These are phyloP conservation scores for Trichomonascaceae sp. DNA, from an alignment of 1,139 yeast species.

Conservation along the genomic window DNA sequence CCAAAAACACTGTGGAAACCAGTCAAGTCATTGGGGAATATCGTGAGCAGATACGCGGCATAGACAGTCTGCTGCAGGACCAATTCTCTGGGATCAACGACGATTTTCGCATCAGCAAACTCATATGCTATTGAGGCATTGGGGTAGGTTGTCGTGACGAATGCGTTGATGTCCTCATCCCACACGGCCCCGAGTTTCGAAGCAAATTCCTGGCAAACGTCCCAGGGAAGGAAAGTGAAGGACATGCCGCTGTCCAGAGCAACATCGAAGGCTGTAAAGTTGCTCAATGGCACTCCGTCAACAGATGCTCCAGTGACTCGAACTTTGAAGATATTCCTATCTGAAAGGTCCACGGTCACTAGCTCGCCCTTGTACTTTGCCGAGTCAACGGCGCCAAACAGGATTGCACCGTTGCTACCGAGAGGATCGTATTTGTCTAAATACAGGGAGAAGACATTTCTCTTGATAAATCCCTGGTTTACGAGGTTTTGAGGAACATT, in stretches of 20 bases:
- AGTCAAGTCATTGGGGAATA: slow-evolving; percentile 21
- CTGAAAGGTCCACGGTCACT: slow-evolving; percentile 25
- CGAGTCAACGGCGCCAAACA: slow-evolving; percentile 56
- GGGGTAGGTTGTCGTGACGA: slow-evolving; percentile 16
- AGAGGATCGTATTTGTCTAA: slow-evolving; percentile 29
- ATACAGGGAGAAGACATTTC: slow-evolving; percentile 47
- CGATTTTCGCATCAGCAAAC: not conserved
- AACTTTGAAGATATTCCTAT: slow-evolving; percentile 9
- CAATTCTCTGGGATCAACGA: not conserved
- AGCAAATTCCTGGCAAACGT: slow-evolving; percentile 13
- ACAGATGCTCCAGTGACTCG: slow-evolving; percentile 10
- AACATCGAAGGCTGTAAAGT: slow-evolving; percentile 6
- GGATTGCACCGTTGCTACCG: slow-evolving; percentile 36
- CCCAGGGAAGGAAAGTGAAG: slow-evolving; percentile 19
- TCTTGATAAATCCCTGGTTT: slow-evolving; percentile 41
- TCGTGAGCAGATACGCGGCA: not conserved
- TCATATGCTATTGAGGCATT: not conserved
- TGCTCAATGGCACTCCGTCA: not conserved
- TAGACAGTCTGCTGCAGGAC: not conserved
- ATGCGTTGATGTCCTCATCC: slow-evolving; percentile 18
- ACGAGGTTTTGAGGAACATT: slow-evolving; percentile 45
- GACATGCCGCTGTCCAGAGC: slow-evolving; percentile 9
- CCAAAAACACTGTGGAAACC: slow-evolving; percentile 42
- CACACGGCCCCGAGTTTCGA: slow-evolving; percentile 18
- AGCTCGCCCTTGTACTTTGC: slow-evolving; percentile 46